These are phyloP conservation scores for Puccinellia tenuiflora DNA, from an alignment of 176 grass and related monocot genomes.

Conservation along the genomic window DNA sequence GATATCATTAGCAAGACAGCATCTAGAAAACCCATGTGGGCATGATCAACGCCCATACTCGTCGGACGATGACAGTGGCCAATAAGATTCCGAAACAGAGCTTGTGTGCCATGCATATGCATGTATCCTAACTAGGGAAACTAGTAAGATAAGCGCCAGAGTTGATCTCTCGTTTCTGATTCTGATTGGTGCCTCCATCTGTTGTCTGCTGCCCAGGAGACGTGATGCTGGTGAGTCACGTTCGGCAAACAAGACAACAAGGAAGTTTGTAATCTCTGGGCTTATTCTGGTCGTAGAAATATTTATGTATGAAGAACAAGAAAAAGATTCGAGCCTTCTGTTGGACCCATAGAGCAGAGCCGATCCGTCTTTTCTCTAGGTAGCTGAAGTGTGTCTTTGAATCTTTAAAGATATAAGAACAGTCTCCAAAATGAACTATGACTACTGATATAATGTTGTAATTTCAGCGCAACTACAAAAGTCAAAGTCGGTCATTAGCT, in stretches of 20 bases:
- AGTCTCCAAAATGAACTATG: neutral
- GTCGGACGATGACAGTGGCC: neutral
- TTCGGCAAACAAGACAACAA: neutral
- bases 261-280: neutral
- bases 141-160: neutral
- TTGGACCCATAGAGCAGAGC: neutral
- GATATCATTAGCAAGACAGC: constrained; percentile 19
- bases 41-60: constrained; percentile 15
- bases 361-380: neutral
- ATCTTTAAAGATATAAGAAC: neutral
- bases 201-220: neutral
- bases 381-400: neutral
- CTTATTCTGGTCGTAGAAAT: neutral
- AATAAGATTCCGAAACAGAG: neutral
- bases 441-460: no score
- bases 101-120: constrained; percentile 8
- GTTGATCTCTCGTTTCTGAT: neutral
- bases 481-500: no score
- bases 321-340: neutral
- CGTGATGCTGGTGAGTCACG: neutral
- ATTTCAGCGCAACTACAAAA: no score
- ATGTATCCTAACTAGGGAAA: neutral
- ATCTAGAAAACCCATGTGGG: constrained; percentile 31
- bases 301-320: neutral
- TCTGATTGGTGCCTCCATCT: neutral